Percentiles rank a stretch among this genome's conserved stretches.
Evolutionary conservation across 345 rosid genomes (phyloP).

Genomic region (Clarkia xantiana): DNA sequence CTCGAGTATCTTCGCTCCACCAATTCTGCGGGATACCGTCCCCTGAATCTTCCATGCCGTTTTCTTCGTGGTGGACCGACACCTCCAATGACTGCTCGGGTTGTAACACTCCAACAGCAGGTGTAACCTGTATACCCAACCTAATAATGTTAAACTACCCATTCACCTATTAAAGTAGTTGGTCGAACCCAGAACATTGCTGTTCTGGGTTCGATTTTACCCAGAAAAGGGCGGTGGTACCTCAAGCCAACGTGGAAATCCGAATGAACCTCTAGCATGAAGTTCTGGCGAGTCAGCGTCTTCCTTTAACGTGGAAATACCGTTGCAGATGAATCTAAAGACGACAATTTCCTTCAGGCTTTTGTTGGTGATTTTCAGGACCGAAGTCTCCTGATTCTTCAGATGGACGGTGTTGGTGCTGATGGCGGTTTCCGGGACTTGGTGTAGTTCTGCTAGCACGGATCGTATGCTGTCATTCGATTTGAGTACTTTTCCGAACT

Average conservation of each 20-base stretch:
- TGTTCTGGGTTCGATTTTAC: too few relatives aligned
- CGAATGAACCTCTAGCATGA: constrained; percentile 51
- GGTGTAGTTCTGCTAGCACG: constrained; percentile 36
- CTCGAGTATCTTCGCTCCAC: constrained; percentile 85
- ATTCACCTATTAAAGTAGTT: background rate
- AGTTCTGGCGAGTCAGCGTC: constrained; percentile 32
- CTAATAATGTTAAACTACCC: background rate
- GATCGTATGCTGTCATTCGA: constrained; percentile 42
- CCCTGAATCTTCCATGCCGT: constrained; percentile 61
- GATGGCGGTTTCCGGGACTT: constrained; percentile 56
- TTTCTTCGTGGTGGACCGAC: constrained; percentile 70
- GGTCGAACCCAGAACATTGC: background rate
- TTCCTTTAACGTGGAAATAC: constrained; percentile 45
- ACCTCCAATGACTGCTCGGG: constrained; percentile 48
- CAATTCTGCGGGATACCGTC: constrained; percentile 85
- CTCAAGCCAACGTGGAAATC: constrained; percentile 98
- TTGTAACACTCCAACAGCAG: constrained; percentile 68
- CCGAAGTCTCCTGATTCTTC: constrained; percentile 66
- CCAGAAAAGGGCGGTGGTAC: too few relatives aligned
- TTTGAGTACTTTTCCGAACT: constrained; percentile 46
- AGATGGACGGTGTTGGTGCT: constrained; percentile 52
- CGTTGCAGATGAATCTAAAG: constrained; percentile 60
- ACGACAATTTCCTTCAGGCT: constrained; percentile 34
- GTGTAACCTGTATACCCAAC: constrained; percentile 41
- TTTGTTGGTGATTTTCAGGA: constrained; percentile 59